These are phyloP conservation scores for Aegle marmelos DNA, from an alignment of 345 rosid species.

Conservation along the genomic window DNA sequence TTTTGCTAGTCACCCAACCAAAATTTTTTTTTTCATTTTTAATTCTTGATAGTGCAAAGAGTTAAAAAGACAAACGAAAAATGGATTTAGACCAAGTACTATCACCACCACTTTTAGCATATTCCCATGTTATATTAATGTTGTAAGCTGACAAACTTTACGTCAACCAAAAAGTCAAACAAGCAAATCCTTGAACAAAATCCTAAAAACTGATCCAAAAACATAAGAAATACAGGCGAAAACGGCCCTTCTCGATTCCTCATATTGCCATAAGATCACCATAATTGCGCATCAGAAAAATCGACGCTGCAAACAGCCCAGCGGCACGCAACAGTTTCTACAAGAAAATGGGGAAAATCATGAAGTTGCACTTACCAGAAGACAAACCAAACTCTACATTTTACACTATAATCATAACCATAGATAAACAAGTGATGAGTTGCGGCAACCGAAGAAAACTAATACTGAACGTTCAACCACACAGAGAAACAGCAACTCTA, in stretches of 20 bases:
- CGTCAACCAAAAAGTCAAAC: neutral
- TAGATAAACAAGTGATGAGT: neutral
- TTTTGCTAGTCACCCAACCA: too few relatives aligned
- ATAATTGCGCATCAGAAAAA: conserved; percentile 74
- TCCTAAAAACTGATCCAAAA: conserved; percentile 1
- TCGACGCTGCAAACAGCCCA: conserved; percentile 74
- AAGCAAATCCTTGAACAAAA: neutral
- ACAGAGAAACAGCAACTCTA: neutral
- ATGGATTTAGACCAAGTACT: too few relatives aligned
- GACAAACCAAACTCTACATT: neutral
- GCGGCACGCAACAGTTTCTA: conserved; percentile 76
- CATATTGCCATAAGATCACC: conserved; percentile 88
- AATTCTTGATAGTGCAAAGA: too few relatives aligned
- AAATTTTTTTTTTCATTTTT: too few relatives aligned
- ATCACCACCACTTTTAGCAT: too few relatives aligned
- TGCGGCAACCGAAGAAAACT: neutral
- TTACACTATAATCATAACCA: neutral
- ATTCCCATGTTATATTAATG: too few relatives aligned
- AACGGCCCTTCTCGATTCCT: conserved; percentile 8
- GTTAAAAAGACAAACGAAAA: too few relatives aligned
- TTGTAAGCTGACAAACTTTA: neutral
- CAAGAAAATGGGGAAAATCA: conserved; percentile 13
- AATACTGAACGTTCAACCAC: neutral
- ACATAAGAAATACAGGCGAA: neutral
- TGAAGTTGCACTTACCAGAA: neutral